A percentile compares a stretch with the other conserved stretches of the same genome.
Conservation (phyloP, 2,329 filamentous ascomycete species). For the Claviceps purpurea region DNA sequence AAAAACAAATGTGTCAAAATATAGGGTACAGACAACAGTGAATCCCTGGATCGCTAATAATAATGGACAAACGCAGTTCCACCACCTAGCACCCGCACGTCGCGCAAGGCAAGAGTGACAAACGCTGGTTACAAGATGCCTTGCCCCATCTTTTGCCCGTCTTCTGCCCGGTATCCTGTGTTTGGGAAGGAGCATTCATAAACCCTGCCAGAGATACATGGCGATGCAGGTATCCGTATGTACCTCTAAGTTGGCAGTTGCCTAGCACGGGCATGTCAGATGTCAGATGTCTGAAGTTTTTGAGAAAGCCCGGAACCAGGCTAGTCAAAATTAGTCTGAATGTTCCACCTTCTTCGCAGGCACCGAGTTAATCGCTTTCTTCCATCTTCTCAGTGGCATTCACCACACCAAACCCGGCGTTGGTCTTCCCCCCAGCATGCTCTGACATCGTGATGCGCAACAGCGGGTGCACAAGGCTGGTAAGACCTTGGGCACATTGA, state of each 20-base stretch:
- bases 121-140: neutral
- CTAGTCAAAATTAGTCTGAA: neutral
- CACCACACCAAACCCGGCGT: neutral
- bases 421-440: neutral
- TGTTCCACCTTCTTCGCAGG: neutral
- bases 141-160: neutral
- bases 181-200: neutral
- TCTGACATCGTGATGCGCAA: constrained; percentile 2
- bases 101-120: neutral
- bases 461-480: neutral
- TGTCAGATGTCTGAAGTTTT: neutral
- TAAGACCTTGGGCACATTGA: neutral
- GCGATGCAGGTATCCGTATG: too few relatives aligned
- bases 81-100: neutral
- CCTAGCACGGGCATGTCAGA: neutral
- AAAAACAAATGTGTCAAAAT: neutral
- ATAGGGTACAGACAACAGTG: neutral
- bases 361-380: neutral
- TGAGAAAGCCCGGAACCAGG: neutral
- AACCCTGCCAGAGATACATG: neutral
- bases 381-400: neutral
- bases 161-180: neutral
- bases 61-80: neutral
- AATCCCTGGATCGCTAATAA: neutral
- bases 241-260: too few relatives aligned